Percentiles rank a stretch among this genome's conserved stretches.
These are phyloP conservation scores for Fagopyrum esculentum DNA, from an alignment of 148 eudicot genomes.

Conservation along the genomic window DNA sequence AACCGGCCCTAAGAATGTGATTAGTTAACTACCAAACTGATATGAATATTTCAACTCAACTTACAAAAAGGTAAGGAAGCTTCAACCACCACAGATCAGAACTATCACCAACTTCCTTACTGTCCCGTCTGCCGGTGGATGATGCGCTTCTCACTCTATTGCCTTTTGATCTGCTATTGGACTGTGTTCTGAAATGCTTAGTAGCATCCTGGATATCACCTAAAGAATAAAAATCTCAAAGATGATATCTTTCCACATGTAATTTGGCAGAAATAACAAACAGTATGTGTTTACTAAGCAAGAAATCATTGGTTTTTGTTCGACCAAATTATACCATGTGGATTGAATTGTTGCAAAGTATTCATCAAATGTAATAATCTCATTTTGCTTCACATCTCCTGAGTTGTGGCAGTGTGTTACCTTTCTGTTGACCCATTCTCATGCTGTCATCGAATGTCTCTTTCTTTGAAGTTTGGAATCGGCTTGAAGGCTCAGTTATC, in stretches of 20 bases:
- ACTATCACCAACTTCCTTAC: slow-evolving; percentile 19
- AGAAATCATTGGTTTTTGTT: neutral
- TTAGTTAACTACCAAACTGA: neutral
- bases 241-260: neutral
- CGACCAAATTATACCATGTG: neutral
- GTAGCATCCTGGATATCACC: slow-evolving; percentile 37
- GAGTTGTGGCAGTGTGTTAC: slow-evolving; percentile 24
- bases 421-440: slow-evolving; percentile 20
- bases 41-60: slow-evolving; percentile 16
- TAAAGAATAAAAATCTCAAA: slow-evolving; percentile 27
- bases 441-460: slow-evolving; percentile 19
- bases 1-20: no score
- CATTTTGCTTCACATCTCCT: neutral
- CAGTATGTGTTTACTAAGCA: neutral
- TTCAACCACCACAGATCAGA: slow-evolving; percentile 59
- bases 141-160: slow-evolving; percentile 20
- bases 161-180: slow-evolving; percentile 15
- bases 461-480: slow-evolving; percentile 19
- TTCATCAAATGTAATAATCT: neutral
- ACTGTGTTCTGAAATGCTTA: slow-evolving; percentile 8
- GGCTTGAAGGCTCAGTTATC: slow-evolving; percentile 17
- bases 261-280: neutral
- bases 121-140: slow-evolving; percentile 17
- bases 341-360: neutral
- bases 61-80: slow-evolving; percentile 84